Conservation (phyloP, 2,329 filamentous ascomycete species). For the Ilyonectria destructans region DNA sequence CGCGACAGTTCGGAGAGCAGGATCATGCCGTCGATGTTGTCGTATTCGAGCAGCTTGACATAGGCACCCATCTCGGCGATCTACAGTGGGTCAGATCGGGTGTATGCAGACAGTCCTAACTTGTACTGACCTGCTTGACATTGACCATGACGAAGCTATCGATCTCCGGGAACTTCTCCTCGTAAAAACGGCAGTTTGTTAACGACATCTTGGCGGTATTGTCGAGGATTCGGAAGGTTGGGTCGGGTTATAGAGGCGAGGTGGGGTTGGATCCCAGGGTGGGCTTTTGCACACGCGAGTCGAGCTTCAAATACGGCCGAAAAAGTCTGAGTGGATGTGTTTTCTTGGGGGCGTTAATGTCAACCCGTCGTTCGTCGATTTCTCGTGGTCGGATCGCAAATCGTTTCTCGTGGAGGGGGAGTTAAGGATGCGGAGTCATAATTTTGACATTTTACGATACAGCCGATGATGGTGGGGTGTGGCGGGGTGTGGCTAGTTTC, state of each 20-base stretch:
- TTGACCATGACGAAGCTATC: conserved; percentile 99
- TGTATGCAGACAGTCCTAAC: conserved; percentile 28
- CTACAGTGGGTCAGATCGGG: conserved; percentile 61
- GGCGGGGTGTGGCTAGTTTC: conserved; percentile 56
- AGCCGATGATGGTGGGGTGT: conserved; percentile 59
- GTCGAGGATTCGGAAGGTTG: conserved; percentile 44
- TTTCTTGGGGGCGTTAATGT: conserved; percentile 22
- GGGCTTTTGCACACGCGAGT: conserved; percentile 45
- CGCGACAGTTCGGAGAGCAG: conserved; percentile 96
- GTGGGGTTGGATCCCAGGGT: conserved; percentile 53
- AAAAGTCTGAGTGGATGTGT: conserved; percentile 26
- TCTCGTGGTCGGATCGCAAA: conserved; percentile 44
- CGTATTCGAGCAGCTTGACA: conserved; percentile 99
- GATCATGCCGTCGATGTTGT: conserved; percentile 99
- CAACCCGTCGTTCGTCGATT: conserved; percentile 31
- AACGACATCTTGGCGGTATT: conserved; percentile 85
- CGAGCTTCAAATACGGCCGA: conserved; percentile 36
- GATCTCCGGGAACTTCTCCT: conserved; percentile 95
- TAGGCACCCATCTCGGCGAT: conserved; percentile 99
- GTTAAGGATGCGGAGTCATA: conserved; percentile 57
- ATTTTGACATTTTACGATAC: conserved; percentile 62
- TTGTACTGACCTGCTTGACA: conserved; percentile 87
- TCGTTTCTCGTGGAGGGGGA: conserved; percentile 43
- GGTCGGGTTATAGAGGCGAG: conserved; percentile 48
- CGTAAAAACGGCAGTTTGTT: conserved; percentile 97